Percentiles rank a stretch among this genome's conserved stretches.
Evolutionary conservation across 2,329 filamentous ascomycete species (phyloP).

Genomic region (Rhinocladiella mackenziei): DNA sequence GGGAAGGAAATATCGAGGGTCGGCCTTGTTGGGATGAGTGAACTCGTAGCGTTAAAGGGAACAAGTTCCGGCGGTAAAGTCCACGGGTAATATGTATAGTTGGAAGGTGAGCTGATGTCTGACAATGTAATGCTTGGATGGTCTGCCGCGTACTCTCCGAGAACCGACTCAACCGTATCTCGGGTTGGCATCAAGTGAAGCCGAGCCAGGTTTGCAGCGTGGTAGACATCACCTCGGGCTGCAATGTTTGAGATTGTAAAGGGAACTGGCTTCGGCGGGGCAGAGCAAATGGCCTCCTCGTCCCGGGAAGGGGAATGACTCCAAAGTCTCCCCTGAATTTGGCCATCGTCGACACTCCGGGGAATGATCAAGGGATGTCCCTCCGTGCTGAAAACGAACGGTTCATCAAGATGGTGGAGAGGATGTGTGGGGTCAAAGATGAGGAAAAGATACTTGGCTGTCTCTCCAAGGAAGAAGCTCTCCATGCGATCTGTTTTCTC

Average conservation of each 20-base stretch:
- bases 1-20: constrained; percentile 69
- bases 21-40: constrained; percentile 64
- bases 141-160: constrained; percentile 51
- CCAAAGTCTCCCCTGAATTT: constrained; percentile 11
- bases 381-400: constrained; percentile 93
- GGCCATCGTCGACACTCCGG: constrained; percentile 35
- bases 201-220: constrained; percentile 79
- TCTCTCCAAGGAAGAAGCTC: constrained; percentile 96
- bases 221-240: constrained; percentile 75
- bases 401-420: constrained; percentile 77
- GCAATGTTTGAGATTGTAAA: constrained; percentile 76
- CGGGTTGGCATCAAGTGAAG: constrained; percentile 67
- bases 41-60: constrained; percentile 71
- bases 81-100: constrained; percentile 89
- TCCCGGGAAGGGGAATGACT: constrained; percentile 11
- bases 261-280: constrained; percentile 55
- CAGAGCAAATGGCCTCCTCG: constrained; percentile 54
- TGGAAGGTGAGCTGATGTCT: constrained; percentile 60
- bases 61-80: constrained; percentile 74
- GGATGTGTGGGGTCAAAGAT: constrained; percentile 84
- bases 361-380: constrained; percentile 90
- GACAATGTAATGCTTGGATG: constrained; percentile 54
- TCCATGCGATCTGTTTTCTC: constrained; percentile 95
- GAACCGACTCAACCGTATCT: constrained; percentile 55
- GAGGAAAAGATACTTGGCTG: constrained; percentile 90